Evolutionary conservation across 2,329 filamentous ascomycete species (phyloP), one percentile per base, ranked within the genome.

Genomic region (Plenodomus lindquistii): DNA sequence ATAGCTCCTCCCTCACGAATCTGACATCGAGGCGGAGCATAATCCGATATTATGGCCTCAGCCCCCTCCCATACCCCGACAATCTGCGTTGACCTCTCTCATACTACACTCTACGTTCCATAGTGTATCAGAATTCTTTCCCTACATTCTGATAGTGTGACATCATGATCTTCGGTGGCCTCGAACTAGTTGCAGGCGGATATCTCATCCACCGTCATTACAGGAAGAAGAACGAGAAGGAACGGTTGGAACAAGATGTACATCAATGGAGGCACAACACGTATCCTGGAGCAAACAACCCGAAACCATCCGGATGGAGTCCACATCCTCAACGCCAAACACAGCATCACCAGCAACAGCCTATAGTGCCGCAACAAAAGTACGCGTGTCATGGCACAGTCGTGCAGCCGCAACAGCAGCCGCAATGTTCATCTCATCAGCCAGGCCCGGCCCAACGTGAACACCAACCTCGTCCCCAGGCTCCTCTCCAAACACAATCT

Each of bases 111-210:
- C 16, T n/a, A 41, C 37, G n/a, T 37, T 24, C 39, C 31, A 15
- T 44, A 35, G 16, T 40, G 18, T 21, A 36, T 24, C 21, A 20
- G 42, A 36, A 35, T 15, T 35, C 36, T 10, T 16, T 35, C 18
- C n/a, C 27, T 13, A 16, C 36, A 27, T 34, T 13, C 36, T 37
- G 19, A 27, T 16, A 35, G 29, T 9, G 51, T 56, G 51, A 62
- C 60, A 65, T 51, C 56, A 73, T 73, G 69, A 60, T 73, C 43
- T 61, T 73, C 24, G 70, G 69, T n/a, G 70, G 70, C n/a, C 62
- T 73, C 1, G 70, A 73, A 45, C 45, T 73, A 20, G 61, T 72
- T 40, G 65, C 66, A 22, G 70, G 66, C 35, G 69, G 67, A 22
- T 68, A 68, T 39, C 54, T 73, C 6, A 43, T 67, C 19, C 67